phyloP scores from a whole-genome alignment of 2,329 filamentous ascomycete genomes.

The Neopestalotiopsis sp. region DNA sequence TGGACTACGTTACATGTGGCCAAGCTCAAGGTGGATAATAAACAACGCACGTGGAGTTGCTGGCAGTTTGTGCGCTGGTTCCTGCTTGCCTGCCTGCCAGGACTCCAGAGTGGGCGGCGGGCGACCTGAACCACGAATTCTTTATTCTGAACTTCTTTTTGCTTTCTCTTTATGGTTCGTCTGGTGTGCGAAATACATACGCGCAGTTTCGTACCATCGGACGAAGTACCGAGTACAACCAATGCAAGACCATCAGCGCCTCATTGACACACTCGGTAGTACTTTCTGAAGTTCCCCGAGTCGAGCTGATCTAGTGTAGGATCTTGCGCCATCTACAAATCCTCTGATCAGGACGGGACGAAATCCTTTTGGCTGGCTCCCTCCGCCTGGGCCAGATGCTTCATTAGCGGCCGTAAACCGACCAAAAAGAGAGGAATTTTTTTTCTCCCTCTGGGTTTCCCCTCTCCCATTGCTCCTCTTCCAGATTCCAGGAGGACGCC shows the following conservation, averaged over 20 bases:
- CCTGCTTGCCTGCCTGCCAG: neutral
- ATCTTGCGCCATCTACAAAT: neutral
- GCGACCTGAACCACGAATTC: conserved; percentile 5
- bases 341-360: neutral
- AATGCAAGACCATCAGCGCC: neutral
- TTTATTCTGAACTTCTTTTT: neutral
- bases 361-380: conserved; percentile 6
- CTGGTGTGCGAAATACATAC: neutral
- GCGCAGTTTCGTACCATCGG: neutral
- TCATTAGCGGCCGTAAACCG: neutral
- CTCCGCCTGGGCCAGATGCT: conserved; percentile 5
- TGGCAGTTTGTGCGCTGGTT: neutral
- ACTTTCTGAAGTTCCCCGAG: neutral
- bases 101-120: neutral
- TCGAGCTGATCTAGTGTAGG: neutral
- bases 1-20: neutral
- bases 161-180: neutral
- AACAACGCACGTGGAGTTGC: conserved; percentile 7
- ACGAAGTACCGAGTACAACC: neutral
- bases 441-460: neutral
- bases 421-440: neutral
- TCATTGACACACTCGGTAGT: neutral
- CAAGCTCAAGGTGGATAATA: neutral
- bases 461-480: neutral
- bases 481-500: neutral